These are phyloP conservation scores for Protomyces arabidopsidicola DNA, from an alignment of 1,139 yeast genomes.

Conservation along the genomic window DNA sequence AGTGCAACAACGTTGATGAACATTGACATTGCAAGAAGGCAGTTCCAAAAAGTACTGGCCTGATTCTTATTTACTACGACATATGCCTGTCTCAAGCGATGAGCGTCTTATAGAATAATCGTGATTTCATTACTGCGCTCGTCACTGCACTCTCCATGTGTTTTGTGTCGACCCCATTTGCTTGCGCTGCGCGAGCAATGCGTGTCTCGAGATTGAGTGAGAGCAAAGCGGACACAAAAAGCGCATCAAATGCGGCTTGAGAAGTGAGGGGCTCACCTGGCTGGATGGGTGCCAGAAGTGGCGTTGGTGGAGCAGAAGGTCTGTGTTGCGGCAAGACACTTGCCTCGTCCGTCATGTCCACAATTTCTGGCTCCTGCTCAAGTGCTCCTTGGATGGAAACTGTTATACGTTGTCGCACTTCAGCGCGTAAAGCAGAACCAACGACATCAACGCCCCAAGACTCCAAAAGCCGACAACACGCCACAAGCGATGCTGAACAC, in stretches of 20 bases:
- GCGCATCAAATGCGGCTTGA: neutral
- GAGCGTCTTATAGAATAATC: neutral
- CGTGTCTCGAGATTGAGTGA: neutral
- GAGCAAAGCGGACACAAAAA: neutral
- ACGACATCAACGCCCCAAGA: slow-evolving; percentile 10
- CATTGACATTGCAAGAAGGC: neutral
- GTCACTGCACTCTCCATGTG: neutral
- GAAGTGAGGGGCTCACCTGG: neutral
- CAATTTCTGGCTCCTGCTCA: neutral
- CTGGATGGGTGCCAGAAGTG: neutral
- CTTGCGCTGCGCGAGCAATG: neutral
- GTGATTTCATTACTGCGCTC: neutral
- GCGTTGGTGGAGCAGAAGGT: neutral
- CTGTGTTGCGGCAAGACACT: neutral
- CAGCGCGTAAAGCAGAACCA: slow-evolving; percentile 8
- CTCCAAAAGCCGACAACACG: neutral
- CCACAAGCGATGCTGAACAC: neutral
- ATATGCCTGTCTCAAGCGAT: neutral
- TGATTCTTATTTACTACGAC: neutral
- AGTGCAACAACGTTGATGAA: neutral
- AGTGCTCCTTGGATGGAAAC: neutral
- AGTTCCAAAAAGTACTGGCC: neutral
- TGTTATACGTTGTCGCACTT: neutral
- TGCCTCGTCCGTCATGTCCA: neutral
- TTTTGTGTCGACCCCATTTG: neutral